These are phyloP conservation scores for Fusarium xylarioides DNA, from an alignment of 2,329 filamentous ascomycete species.

Conservation along the genomic window DNA sequence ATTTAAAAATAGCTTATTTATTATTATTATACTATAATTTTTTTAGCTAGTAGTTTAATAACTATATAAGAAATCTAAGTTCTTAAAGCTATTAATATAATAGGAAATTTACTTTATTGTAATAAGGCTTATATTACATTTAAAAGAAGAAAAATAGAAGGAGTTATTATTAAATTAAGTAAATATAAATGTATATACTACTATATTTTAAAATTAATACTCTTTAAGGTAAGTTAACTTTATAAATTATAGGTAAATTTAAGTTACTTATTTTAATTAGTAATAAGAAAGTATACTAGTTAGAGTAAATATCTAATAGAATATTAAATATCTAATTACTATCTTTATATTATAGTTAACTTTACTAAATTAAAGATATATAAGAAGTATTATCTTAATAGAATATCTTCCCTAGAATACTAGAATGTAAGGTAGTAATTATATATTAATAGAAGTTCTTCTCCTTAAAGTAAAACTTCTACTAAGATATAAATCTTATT, in stretches of 20 bases:
- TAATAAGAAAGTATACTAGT: neutral
- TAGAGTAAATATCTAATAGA: neutral
- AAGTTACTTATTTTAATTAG: neutral
- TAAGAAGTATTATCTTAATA: neutral
- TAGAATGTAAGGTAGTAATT: neutral
- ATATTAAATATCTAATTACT: neutral
- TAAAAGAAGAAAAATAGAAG: no score
- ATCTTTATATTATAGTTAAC: neutral
- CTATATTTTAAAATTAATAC: neutral
- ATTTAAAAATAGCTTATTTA: no score
- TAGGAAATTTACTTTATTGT: rapidly evolving
- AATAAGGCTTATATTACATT: no score
- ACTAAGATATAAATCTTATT: neutral
- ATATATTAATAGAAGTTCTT: no score
- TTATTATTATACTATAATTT: no score
- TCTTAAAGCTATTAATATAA: neutral
- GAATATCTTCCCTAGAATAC: no score
- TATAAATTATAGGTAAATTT: rapidly evolving
- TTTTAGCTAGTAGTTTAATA: no score
- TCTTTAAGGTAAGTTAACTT: neutral
- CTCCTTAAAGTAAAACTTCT: neutral
- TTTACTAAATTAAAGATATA: neutral
- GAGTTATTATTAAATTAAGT: no score
- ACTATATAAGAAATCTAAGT: rapidly evolving
- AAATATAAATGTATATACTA: no score